These are phyloP conservation scores for Phytopythium vexans DNA, from an alignment of 352 stramenopile genomes.

Conservation along the genomic window DNA sequence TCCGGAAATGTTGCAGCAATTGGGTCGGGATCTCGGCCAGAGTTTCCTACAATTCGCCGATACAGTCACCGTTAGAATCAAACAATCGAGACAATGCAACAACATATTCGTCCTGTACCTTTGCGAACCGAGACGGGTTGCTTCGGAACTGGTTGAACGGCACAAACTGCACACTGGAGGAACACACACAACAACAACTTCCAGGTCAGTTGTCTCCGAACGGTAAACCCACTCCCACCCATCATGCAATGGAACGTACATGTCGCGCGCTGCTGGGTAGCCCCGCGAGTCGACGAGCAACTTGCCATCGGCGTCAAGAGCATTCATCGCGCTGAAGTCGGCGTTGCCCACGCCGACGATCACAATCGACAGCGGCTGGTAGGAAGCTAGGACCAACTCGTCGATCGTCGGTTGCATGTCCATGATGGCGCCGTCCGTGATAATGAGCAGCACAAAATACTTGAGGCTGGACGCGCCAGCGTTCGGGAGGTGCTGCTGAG, in stretches of 20 bases:
- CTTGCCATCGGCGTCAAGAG: slow-evolving; percentile 55
- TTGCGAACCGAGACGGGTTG: slow-evolving; percentile 56
- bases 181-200: slow-evolving; percentile 6
- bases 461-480: slow-evolving; percentile 38
- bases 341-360: slow-evolving; percentile 81
- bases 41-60: slow-evolving; percentile 31
- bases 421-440: slow-evolving; percentile 76
- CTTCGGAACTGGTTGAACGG: slow-evolving; percentile 66
- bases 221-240: background rate
- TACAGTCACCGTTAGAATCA: background rate
- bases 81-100: background rate
- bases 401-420: slow-evolving; percentile 75
- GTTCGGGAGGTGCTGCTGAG: slow-evolving; percentile 8
- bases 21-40: slow-evolving; percentile 67
- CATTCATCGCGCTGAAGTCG: slow-evolving; percentile 66
- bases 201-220: background rate
- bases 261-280: slow-evolving; percentile 44
- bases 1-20: slow-evolving; percentile 56
- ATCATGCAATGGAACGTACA: slow-evolving; percentile 31
- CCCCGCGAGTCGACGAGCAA: slow-evolving; percentile 40
- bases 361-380: slow-evolving; percentile 73
- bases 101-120: slow-evolving; percentile 13
- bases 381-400: slow-evolving; percentile 60
- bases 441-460: slow-evolving; percentile 75
- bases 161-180: slow-evolving; percentile 70